These are phyloP conservation scores for Dictyostelium intermedium DNA, from an alignment of 78 protist species.

Conservation along the genomic window DNA sequence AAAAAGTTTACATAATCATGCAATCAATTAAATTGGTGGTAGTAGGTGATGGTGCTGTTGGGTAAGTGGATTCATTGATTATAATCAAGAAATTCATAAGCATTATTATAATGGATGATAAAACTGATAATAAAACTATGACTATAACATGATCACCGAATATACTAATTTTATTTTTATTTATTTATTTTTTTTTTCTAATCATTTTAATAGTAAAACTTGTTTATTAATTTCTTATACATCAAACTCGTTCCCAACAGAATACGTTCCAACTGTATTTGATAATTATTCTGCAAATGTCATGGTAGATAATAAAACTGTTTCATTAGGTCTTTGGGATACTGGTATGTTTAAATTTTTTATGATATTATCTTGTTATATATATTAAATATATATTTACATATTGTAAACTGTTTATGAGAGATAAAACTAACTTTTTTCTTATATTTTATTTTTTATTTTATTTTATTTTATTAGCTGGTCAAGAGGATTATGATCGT, in stretches of 20 bases:
- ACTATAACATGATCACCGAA: neutral
- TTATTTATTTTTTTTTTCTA: neutral
- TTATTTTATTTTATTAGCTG: conserved; percentile 38
- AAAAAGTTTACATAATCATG: conserved; percentile 18
- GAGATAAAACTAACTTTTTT: neutral
- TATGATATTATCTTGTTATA: too few relatives aligned
- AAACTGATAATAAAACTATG: too few relatives aligned
- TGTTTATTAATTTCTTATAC: conserved; percentile 87
- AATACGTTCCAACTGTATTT: conserved; percentile 88
- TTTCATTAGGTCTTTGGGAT: conserved; percentile 96
- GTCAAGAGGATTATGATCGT: conserved; percentile 95
- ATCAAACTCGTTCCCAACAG: conserved; percentile 89
- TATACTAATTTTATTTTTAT: neutral
- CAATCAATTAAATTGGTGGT: conserved; percentile 80
- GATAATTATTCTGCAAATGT: conserved; percentile 81
- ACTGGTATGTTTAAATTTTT: conserved; percentile 46
- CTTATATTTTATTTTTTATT: neutral
- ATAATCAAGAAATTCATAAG: too few relatives aligned
- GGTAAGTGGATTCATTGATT: neutral
- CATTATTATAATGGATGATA: too few relatives aligned
- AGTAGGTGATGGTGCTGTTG: conserved; percentile 86
- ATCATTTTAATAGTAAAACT: conserved; percentile 54
- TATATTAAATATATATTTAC: too few relatives aligned
- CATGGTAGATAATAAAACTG: conserved; percentile 75
- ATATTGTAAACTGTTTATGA: too few relatives aligned